Percentiles rank a stretch among this genome's conserved stretches.
phyloP scores from a whole-genome alignment of 164 flowering plant genomes.

The Umbellularia californica region DNA sequence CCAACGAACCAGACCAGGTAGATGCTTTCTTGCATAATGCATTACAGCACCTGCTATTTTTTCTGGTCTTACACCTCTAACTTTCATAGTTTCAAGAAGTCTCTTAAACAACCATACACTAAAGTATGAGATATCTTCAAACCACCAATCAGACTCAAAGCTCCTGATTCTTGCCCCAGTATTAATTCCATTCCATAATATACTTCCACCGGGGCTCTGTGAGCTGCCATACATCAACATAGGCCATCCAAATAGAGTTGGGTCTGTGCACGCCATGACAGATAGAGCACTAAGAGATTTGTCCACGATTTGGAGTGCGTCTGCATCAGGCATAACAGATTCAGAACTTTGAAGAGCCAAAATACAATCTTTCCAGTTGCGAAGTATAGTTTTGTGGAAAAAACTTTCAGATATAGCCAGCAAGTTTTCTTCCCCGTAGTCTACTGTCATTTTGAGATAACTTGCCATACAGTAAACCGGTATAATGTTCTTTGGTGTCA shows the following conservation, averaged over 20 bases:
- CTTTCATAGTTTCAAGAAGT: slow-evolving; percentile 68
- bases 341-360: slow-evolving; percentile 72
- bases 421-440: slow-evolving; percentile 74
- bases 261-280: slow-evolving; percentile 88
- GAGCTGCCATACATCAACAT: slow-evolving; percentile 92
- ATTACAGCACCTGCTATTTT: slow-evolving; percentile 67
- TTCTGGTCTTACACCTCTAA: slow-evolving; percentile 67
- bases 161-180: slow-evolving; percentile 81
- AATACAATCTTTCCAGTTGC: slow-evolving; percentile 88
- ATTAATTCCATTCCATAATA: slow-evolving; percentile 94
- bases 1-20: slow-evolving; percentile 87
- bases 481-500: slow-evolving; percentile 65
- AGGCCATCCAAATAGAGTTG: slow-evolving; percentile 96
- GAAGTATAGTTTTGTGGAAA: slow-evolving; percentile 62
- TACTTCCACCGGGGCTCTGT: slow-evolving; percentile 98
- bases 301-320: slow-evolving; percentile 50
- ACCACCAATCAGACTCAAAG: slow-evolving; percentile 93
- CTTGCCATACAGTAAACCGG: slow-evolving; percentile 71
- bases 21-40: slow-evolving; percentile 71
- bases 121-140: slow-evolving; percentile 78
- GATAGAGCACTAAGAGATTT: slow-evolving; percentile 66
- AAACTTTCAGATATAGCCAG: slow-evolving; percentile 49
- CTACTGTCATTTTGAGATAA: slow-evolving; percentile 82
- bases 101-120: slow-evolving; percentile 58
- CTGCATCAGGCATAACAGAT: slow-evolving; percentile 46